Evolutionary conservation across 768 basidiomycete genomes (phyloP).

Genomic region (Suillus subalutaceus): DNA sequence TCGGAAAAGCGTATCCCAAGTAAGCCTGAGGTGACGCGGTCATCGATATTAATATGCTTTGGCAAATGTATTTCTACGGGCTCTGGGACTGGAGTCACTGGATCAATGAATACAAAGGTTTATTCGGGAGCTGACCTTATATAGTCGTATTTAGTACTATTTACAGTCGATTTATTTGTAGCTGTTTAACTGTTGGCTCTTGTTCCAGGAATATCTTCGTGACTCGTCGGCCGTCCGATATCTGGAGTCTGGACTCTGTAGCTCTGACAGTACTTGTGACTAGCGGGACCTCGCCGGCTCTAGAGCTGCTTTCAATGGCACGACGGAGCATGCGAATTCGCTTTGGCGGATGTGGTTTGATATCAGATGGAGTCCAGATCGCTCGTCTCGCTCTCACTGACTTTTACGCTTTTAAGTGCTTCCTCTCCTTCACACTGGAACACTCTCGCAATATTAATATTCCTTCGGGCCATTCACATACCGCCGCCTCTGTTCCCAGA

Average conservation of each 20-base stretch:
- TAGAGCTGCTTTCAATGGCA: background rate
- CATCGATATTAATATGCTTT: background rate
- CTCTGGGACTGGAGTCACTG: background rate
- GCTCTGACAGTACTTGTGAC: background rate
- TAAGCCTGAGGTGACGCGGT: slow-evolving; percentile 6
- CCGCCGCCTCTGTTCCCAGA: background rate
- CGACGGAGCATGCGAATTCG: background rate
- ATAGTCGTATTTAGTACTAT: background rate
- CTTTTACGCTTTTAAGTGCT: background rate
- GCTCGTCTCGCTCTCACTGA: background rate
- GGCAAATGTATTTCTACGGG: background rate
- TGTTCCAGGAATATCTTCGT: background rate
- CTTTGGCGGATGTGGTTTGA: background rate
- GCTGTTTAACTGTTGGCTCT: background rate
- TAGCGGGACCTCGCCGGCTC: background rate
- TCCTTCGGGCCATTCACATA: background rate
- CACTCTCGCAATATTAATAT: background rate
- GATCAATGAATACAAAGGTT: background rate
- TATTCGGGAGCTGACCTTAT: background rate
- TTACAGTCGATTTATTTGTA: background rate
- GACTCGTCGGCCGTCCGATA: too few species aligned
- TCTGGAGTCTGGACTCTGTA: background rate
- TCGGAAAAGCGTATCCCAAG: slow-evolving; percentile 20
- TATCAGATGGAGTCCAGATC: background rate
- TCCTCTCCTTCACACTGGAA: background rate